These are phyloP conservation scores for Lactarius sp. DNA, from an alignment of 768 basidiomycete genomes.

Conservation along the genomic window DNA sequence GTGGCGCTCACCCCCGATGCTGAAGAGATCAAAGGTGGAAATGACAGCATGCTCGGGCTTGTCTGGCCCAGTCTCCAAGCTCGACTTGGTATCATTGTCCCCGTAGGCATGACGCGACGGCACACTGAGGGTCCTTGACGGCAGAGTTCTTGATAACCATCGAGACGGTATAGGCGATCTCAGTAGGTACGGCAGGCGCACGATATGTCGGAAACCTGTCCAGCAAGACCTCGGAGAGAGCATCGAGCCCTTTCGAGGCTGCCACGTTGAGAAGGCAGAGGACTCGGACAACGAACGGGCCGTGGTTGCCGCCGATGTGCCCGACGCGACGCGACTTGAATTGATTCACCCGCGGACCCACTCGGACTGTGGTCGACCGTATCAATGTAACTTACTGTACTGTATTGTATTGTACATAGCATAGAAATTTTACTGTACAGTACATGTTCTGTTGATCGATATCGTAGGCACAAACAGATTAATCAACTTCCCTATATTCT, in stretches of 20 bases:
- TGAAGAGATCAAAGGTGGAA: constrained; percentile 89
- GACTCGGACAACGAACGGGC: neutral
- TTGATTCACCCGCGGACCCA: no score
- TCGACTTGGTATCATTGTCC: neutral
- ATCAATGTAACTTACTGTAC: neutral
- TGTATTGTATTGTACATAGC: neutral
- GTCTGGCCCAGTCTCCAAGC: constrained; percentile 1
- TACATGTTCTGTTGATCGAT: neutral
- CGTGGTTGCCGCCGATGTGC: neutral
- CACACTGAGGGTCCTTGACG: constrained; percentile 2
- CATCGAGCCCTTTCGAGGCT: neutral
- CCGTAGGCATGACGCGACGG: neutral
- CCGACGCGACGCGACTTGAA: neutral
- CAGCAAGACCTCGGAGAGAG: neutral
- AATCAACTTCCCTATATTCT: neutral
- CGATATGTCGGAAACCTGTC: neutral
- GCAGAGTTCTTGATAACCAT: neutral
- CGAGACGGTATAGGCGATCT: neutral
- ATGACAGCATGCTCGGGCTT: constrained; percentile 78
- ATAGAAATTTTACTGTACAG: neutral
- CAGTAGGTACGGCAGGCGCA: neutral
- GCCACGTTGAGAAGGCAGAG: neutral
- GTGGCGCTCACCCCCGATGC: constrained; percentile 65
- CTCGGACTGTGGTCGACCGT: no score
- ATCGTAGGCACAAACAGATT: neutral